Base-by-base conservation (phyloP, 169 alveolate genomes). In the Cryptosporidium felis region DNA sequence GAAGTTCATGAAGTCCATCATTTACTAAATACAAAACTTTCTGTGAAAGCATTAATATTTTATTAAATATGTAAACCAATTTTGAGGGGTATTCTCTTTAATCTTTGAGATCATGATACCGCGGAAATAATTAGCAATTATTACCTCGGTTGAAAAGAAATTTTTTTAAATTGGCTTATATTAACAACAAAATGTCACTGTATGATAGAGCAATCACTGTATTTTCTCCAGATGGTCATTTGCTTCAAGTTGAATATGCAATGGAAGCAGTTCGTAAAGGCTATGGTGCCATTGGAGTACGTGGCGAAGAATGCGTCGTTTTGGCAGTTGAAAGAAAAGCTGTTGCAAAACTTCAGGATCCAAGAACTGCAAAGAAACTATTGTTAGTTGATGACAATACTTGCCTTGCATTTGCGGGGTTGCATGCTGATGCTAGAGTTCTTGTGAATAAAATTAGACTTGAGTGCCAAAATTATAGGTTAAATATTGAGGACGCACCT, bases 141-240 rank as follows among this genome's bases (percentile, higher is more conserved):
- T n/a, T n/a, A n/a, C n/a, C n/a, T n/a, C n/a, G n/a, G n/a, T n/a
- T n/a, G n/a, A n/a, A n/a, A n/a, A n/a, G n/a, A n/a, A n/a, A n/a
- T n/a, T n/a, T n/a, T n/a, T n/a, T n/a, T n/a, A n/a, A n/a, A n/a
- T n/a, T n/a, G n/a, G n/a, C n/a, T n/a, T n/a, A n/a, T n/a, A n/a
- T n/a, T n/a, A n/a, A n/a, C n/a, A n/a, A n/a, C n/a, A 81, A 45
- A 89, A 88, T 90, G 89, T 90, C 81, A 80, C 93, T 46, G 74
- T 97, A 98, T 96, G 99, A 98, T 93, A 94, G 99, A 79, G 99
- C 99, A 36, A 95, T 98, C 90, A 98, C 99, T 56, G 98, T 97
- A 60, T 98, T 98, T 91, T 96, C 99, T 80, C 99, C 99, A 18
- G 99, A 97, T 89, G 99, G 99, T 66, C 99, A 97, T 91, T 93